Evolutionary conservation across 2,329 filamentous ascomycete species (phyloP), one percentile per base, ranked within the genome.

Genomic region (Colletotrichum godetiae): DNA sequence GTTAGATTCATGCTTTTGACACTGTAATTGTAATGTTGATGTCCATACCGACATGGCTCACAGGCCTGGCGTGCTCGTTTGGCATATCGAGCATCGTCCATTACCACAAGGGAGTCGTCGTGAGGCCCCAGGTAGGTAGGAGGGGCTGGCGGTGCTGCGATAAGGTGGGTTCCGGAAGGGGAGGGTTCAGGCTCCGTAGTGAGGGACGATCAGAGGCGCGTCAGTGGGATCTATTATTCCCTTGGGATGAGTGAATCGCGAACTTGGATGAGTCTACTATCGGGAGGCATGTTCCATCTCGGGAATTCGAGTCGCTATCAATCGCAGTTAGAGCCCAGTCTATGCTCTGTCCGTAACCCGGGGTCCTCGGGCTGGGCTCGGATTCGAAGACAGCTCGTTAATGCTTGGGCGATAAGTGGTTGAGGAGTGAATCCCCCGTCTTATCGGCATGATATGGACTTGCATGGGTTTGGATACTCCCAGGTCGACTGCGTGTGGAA

Each of bases 21-120:
- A 24, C 8, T 24, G 12, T 5, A 4, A 29, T 60, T n/a, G 15
- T 0, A 5, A 8, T 4, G 13, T 2, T 11, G 29, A 27, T 15
- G 22, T 24, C 8, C 58, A 3, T 53, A 63, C 69, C 69, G 64
- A 33, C 69, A 68, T 7, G 69, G 64, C 31, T 72, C 64, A 19
- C 69, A 72, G 31, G 64, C 64, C 29, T 72, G 69, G 7, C 69
- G 69, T 1, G 69, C 69, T 24, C 69, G 46, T 53, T 72, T 72
- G 13, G 69, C 58, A 24, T 72, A 72, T 13, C 69, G 58, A n/a
- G 58, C 64, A 24, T 72, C 69, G 35, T 72, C 69, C 69, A 72
- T 72, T 22, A n/a, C 10, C 6, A 57, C 0, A 24, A 3, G 4
- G n/a, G 22, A 27, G 42, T 11, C n/a, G 22, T 22, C 24, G 13